Base-by-base conservation (phyloP, 345 rosid genomes). In the Citrus unshiu region DNA sequence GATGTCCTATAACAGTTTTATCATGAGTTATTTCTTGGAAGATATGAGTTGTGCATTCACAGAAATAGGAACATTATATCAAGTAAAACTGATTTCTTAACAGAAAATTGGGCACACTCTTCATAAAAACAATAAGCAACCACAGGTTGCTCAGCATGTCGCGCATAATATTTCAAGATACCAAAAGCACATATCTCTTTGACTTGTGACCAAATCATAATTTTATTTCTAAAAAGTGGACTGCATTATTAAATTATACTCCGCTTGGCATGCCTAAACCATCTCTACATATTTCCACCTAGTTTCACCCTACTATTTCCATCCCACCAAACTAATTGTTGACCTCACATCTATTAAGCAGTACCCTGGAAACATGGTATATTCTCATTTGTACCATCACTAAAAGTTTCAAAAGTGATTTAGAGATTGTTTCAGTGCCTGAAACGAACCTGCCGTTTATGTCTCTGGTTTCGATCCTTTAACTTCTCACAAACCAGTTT, bases 401-500 rank as follows among this genome's bases (percentile, higher is more conserved):
- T 4, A 70, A 35, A 63, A 54, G n/a, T 30, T 54, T 66, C 35
- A 19, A 32, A 64, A 79, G 72, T 51, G 25, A 73, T 39, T 18
- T 10, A 64, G 30, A 54, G 8, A 71, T 25, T 54, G 14, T 24
- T 22, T 56, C 59, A 68, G 32, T 12, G 35, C 65, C n/a, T 22
- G 67, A 25, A 62, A 66, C 83, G 77, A 66, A 95, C 99, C 99
- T 93, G 98, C 34, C 99, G 95, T 86, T 93, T 93, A 81, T 95
- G 98, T 32, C 99, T 87, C 82, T 92, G 93, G 81, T 83, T 86
- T 32, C 90, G 92, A 85, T 93, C 93, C 84, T 83, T 88, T 78
- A 95, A 80, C 87, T 88, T 94, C 72, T 91, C 98, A 81, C 99
- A 95, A 35, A 95, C 99, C 81, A 95, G 83, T 78, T 93, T 95